Evolutionary conservation across 768 basidiomycete species (phyloP), one percentile per base, ranked within the genome.

Genomic region (Tulasnella sp.): DNA sequence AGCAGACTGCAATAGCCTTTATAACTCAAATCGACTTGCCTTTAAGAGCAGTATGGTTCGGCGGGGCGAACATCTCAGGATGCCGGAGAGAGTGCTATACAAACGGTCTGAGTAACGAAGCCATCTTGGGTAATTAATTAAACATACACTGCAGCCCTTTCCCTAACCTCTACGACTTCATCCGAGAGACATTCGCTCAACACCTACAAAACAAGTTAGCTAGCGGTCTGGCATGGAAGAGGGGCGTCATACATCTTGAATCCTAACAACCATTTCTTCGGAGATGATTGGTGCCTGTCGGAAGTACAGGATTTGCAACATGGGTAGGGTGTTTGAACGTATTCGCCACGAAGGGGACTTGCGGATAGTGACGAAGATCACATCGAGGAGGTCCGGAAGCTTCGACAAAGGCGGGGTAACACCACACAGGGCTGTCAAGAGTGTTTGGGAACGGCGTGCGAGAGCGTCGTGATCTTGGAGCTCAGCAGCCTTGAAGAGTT

Each of bases 241-340:
- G 24, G 22, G 11, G 54, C 1, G n/a, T 14, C 86, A 41, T 82
- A 93, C 94, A 88, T 96, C 95, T 22, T 97, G 87, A 83, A 97
- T 94, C 83, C 93, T 90, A 3, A 93, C 89, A 12, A 96, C 89
- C 86, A 92, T 93, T 41, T 88, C 86, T 83, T 96, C 95, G 79
- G 88, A 89, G 81, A 98, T 91, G 75, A 95, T 86, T n/a, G 94
- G 93, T 12, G 94, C 88, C 84, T 96, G 93, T 69, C 96, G 92
- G 90, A 96, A 97, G 87, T 96, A 96, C 83, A 94, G 92, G 41
- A 96, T 92, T 89, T 95, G 94, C 18, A 97, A 89, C 24, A 96
- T 88, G 5, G 95, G 96, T 77, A 98, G 86, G 34, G 94, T 93
- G 85, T 96, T 95, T 80, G 96, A 87, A 40, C 96, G 91, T 24